Conservation (phyloP, 2,329 filamentous ascomycete species). For the Stagonosporopsis chrysanthemi region DNA sequence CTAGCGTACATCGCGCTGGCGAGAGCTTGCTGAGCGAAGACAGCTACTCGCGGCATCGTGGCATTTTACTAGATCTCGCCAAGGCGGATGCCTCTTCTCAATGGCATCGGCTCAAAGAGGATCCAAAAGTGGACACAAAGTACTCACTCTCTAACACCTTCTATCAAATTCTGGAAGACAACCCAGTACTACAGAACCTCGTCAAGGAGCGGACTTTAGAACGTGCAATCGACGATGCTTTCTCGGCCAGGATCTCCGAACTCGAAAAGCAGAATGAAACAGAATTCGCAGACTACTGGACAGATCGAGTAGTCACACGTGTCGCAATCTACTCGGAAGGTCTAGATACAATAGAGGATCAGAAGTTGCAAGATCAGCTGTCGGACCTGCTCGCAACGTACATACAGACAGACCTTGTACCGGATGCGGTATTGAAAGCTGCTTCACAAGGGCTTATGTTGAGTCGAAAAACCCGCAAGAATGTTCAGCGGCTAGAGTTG, state of each 20-base stretch:
- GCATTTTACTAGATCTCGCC: slow-evolving; percentile 25
- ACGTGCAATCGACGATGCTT: slow-evolving; percentile 33
- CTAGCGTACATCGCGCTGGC: slow-evolving; percentile 19
- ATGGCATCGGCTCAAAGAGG: slow-evolving; percentile 35
- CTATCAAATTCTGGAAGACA: slow-evolving; percentile 11
- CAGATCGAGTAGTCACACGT: slow-evolving; percentile 38
- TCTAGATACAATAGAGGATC: slow-evolving; percentile 33
- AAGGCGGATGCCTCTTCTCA: slow-evolving; percentile 31
- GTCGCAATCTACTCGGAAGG: slow-evolving; percentile 37
- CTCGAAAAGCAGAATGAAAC: slow-evolving; percentile 41
- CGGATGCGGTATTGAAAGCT: slow-evolving; percentile 43
- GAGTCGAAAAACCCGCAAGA: slow-evolving; percentile 43
- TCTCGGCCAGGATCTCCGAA: slow-evolving; percentile 32
- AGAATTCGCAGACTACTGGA: slow-evolving; percentile 45
- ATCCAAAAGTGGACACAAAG: slow-evolving; percentile 31
- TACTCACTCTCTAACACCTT: slow-evolving; percentile 33
- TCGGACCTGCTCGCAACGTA: slow-evolving; percentile 42
- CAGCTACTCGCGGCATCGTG: slow-evolving; percentile 17
- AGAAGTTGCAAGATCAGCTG: slow-evolving; percentile 46
- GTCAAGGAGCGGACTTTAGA: slow-evolving; percentile 28
- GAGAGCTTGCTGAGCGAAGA: slow-evolving; percentile 31
- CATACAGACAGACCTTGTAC: slow-evolving; percentile 43
- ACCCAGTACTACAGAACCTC: slow-evolving; percentile 24
- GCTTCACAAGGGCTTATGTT: slow-evolving; percentile 39
- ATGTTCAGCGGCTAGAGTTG: slow-evolving; percentile 38